Conservation (phyloP, 2,329 filamentous ascomycete species). For the Trichophyton benhamiae region DNA sequence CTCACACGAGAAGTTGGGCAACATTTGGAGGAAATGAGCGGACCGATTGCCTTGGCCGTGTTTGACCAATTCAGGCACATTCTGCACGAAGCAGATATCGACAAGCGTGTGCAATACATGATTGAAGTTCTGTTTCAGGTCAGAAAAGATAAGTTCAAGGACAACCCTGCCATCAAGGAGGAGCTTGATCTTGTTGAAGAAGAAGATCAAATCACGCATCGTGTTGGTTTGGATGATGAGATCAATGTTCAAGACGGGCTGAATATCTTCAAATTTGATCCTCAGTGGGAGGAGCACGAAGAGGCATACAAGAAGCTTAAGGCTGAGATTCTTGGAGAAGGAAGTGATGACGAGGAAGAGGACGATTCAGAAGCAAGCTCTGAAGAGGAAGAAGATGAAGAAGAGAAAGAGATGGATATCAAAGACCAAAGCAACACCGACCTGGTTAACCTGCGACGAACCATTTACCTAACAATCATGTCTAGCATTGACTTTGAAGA, state of each 20-base stretch:
- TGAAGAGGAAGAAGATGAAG: constrained; percentile 62
- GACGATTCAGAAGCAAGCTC: constrained; percentile 50
- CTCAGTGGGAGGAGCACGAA: constrained; percentile 83
- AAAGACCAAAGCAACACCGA: constrained; percentile 97
- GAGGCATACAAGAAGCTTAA: constrained; percentile 80
- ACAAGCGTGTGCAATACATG: constrained; percentile 98
- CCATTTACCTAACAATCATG: constrained; percentile 96
- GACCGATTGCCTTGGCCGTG: constrained; percentile 72
- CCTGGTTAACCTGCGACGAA: constrained; percentile 80
- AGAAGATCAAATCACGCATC: constrained; percentile 94
- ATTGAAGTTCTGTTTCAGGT: constrained; percentile 96
- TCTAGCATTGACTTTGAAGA: constrained; percentile 93
- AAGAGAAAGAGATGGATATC: constrained; percentile 80
- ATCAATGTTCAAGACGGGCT: constrained; percentile 74
- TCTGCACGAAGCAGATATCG: constrained; percentile 89
- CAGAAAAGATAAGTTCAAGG: constrained; percentile 90
- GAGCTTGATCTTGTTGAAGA: constrained; percentile 94
- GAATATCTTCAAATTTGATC: constrained; percentile 91
- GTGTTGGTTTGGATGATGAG: constrained; percentile 67
- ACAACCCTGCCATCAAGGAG: constrained; percentile 79
- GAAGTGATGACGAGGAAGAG: constrained; percentile 69
- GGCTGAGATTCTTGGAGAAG: constrained; percentile 86
- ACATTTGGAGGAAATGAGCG: constrained; percentile 90
- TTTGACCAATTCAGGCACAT: constrained; percentile 96
- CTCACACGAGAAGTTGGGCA: constrained; percentile 87